Evolutionary conservation across 768 basidiomycete genomes (phyloP).

Genomic region (Russula lepida): DNA sequence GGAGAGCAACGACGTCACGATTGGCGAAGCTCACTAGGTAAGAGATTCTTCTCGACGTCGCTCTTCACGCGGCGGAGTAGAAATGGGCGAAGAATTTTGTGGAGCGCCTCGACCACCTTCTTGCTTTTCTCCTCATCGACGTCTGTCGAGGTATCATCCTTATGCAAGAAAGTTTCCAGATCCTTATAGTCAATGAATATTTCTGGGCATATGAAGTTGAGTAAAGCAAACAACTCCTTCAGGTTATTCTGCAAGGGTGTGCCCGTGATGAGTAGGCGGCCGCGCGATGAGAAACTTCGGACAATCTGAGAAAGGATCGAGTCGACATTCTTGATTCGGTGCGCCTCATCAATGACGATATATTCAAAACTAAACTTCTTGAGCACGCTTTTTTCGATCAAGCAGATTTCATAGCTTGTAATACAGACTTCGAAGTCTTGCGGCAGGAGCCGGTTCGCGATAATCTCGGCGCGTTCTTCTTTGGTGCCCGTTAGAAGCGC

Average conservation of each 20-base stretch:
- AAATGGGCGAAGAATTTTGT: constrained; percentile 95
- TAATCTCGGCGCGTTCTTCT: constrained; percentile 81
- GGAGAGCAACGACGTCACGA: not conserved
- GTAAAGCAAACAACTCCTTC: constrained; percentile 85
- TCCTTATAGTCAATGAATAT: constrained; percentile 89
- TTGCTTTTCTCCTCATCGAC: constrained; percentile 79
- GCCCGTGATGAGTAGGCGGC: constrained; percentile 89
- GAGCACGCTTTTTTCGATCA: constrained; percentile 87
- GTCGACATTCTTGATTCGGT: constrained; percentile 98
- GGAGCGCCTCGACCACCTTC: constrained; percentile 91
- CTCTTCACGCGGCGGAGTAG: constrained; percentile 88
- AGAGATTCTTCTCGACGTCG: constrained; percentile 91
- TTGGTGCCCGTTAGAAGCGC: constrained; percentile 78
- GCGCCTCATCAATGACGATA: constrained; percentile 97
- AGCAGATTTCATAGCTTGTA: constrained; percentile 94
- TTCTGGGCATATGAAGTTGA: constrained; percentile 96
- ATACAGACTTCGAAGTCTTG: constrained; percentile 91
- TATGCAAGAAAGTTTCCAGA: constrained; percentile 88
- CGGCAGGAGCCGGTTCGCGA: constrained; percentile 68
- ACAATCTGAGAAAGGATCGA: constrained; percentile 94
- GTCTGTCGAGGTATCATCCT: constrained; percentile 61
- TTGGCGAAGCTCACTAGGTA: constrained; percentile 58
- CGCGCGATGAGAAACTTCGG: constrained; percentile 79
- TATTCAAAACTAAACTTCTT: constrained; percentile 97
- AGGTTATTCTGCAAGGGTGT: constrained; percentile 96